These are phyloP conservation scores for Coprinellus micaceus DNA, from an alignment of 768 basidiomycete species.

Conservation along the genomic window DNA sequence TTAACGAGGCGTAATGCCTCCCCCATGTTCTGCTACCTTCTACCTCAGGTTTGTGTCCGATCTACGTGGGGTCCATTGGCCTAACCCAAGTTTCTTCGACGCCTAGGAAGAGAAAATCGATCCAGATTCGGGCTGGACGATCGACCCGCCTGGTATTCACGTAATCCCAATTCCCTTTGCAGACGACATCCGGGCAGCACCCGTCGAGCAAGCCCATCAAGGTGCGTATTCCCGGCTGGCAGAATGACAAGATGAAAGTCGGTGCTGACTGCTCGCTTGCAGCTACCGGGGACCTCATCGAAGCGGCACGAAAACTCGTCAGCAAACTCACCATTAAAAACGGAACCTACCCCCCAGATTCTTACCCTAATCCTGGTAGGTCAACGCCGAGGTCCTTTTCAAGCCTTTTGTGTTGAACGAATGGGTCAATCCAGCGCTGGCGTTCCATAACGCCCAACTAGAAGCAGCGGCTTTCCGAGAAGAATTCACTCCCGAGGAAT, in stretches of 20 bases:
- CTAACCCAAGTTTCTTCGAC: conserved; percentile 1
- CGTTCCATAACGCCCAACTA: conserved; percentile 85
- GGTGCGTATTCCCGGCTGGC: conserved; percentile 37
- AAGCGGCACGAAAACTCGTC: conserved; percentile 69
- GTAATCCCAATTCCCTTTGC: conserved; percentile 91
- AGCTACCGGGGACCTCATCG: conserved; percentile 69
- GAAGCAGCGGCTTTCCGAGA: conserved; percentile 92
- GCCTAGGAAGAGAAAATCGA: conserved; percentile 65
- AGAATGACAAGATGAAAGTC: neutral
- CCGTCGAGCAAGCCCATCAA: conserved; percentile 59
- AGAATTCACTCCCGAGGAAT: conserved; percentile 72
- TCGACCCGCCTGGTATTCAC: conserved; percentile 88
- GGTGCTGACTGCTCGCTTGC: conserved; percentile 2
- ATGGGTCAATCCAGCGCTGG: conserved; percentile 53
- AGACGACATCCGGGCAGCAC: conserved; percentile 86
- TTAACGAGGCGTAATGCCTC: conserved; percentile 67
- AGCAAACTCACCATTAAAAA: conserved; percentile 76
- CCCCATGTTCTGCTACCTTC: conserved; percentile 77
- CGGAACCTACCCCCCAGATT: conserved; percentile 82
- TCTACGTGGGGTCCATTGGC: neutral
- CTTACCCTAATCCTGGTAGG: conserved; percentile 88
- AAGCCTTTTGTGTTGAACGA: conserved; percentile 6
- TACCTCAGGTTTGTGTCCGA: conserved; percentile 67
- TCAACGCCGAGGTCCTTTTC: conserved; percentile 7
- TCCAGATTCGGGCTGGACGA: conserved; percentile 62